Evolutionary conservation across 176 grass and related monocot species (phyloP).

Genomic region (Carex kokanica): DNA sequence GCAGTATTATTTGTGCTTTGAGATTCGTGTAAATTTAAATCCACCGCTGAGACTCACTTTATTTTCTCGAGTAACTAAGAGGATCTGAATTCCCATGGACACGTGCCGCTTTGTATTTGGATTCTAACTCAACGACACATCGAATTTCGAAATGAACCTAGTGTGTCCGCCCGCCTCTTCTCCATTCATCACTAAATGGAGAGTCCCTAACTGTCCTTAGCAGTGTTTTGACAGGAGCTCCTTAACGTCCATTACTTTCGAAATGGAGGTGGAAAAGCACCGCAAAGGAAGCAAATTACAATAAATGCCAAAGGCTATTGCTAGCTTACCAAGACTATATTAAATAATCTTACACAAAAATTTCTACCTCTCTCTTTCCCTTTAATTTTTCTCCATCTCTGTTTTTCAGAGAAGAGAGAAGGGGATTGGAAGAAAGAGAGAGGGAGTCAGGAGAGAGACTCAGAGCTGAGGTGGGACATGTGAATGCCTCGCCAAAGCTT

Average conservation of each 20-base stretch:
- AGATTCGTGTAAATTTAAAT: too few relatives aligned
- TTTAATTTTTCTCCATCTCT: constrained; percentile 7
- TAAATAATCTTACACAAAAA: constrained; percentile 1
- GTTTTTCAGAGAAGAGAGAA: constrained; percentile 35
- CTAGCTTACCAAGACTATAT: neutral
- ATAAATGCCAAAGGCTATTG: too few relatives aligned
- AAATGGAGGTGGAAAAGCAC: neutral
- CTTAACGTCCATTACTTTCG: neutral
- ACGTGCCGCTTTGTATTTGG: neutral
- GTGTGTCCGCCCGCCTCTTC: neutral
- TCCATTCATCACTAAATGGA: neutral
- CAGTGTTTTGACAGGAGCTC: neutral
- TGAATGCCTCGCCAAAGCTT: constrained; percentile 38
- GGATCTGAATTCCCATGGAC: too few relatives aligned
- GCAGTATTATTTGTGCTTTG: too few relatives aligned
- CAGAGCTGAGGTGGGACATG: constrained; percentile 45
- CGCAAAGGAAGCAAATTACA: neutral
- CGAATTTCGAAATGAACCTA: neutral
- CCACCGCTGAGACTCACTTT: too few relatives aligned
- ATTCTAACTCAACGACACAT: neutral
- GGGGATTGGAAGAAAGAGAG: constrained; percentile 36
- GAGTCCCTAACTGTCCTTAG: neutral
- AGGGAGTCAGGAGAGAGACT: too few relatives aligned
- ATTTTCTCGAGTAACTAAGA: too few relatives aligned
- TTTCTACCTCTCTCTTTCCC: constrained; percentile 26